Conservation (phyloP, 345 rosid genomes). For the Boechera divaricarpa region DNA sequence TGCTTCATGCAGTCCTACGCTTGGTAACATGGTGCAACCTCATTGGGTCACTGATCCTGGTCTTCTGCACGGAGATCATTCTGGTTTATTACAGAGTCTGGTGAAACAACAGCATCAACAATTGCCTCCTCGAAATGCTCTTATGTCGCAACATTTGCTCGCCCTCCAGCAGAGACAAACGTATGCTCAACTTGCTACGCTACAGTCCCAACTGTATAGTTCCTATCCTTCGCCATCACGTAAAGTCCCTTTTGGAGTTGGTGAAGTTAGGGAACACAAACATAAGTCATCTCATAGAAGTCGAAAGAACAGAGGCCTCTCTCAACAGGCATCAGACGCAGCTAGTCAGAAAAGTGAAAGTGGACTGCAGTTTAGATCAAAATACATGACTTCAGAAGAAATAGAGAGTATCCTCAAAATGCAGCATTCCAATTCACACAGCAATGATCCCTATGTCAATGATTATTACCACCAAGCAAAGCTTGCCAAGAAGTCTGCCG, state of each 20-base stretch:
- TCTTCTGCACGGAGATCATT: constrained; percentile 74
- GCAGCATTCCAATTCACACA: constrained; percentile 92
- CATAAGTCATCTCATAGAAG: constrained; percentile 76
- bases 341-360: constrained; percentile 83
- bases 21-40: constrained; percentile 73
- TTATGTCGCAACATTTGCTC: constrained; percentile 61
- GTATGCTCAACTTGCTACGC: constrained; percentile 66
- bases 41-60: constrained; percentile 89
- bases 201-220: constrained; percentile 76
- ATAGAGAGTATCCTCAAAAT: constrained; percentile 93
- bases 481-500: constrained; percentile 70
- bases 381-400: constrained; percentile 93
- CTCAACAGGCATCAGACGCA: constrained; percentile 73
- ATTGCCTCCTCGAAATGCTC: constrained; percentile 68
- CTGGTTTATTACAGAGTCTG: constrained; percentile 65
- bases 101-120: constrained; percentile 65
- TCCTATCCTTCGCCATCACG: constrained; percentile 67
- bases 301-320: constrained; percentile 62
- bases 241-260: constrained; percentile 60
- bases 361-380: constrained; percentile 82
- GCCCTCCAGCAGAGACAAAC: constrained; percentile 72
- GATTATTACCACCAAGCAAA: constrained; percentile 98
- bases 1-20: constrained; percentile 69
- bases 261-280: constrained; percentile 73
- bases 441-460: constrained; percentile 86